Base-by-base conservation (phyloP, 345 rosid genomes). In the Luvunga scandens region DNA sequence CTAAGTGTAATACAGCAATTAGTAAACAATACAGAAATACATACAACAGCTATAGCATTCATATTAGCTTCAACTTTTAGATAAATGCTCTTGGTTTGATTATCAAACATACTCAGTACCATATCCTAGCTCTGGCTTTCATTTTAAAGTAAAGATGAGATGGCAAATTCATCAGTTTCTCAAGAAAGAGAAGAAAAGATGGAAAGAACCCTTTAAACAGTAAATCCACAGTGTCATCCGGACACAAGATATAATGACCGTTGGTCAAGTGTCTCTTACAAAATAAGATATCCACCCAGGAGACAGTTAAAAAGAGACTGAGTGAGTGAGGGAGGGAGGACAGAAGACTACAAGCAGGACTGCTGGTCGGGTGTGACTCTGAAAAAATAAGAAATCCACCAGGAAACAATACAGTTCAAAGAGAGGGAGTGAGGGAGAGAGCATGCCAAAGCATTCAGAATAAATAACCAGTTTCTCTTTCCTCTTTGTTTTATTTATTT, bases 1-100 rank as follows among this genome's bases (percentile, higher is more conserved):
- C 98, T 95, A 84, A 83, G 84, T 25, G 78, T 66, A 86, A 77
- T 30, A 67, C 64, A 83, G 33, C 48, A 80, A 71, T 83, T 73
- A 88, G 84, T 45, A 57, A 69, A 66, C 45, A 63, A 25, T 2
- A 31, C 22, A 75, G 6, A 75, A 66, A 57, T 38, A 69, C 42
- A 25, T 4, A 0, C 34, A 62, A 30, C 59, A 27, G 9, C 19
- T 1, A 61, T 38, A 36, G 6, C 59, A 38, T 18, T 67, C 56
- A 16, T 69, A n/a, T 21, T 50, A 73, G 63, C 60, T 75, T 57
- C 57, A 28, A 59, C 57, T 12, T 12, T 68, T 18, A 57, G 79
- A 72, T 1, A 24, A 45, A 3, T 60, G 30, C 38, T 10, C 36
- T 25, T 0, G 24, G 36, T 27, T 27, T 28, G 38, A 28, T 33